Conservation (phyloP, 2,329 filamentous ascomycete species). For the Penicillium psychrosexuale region DNA sequence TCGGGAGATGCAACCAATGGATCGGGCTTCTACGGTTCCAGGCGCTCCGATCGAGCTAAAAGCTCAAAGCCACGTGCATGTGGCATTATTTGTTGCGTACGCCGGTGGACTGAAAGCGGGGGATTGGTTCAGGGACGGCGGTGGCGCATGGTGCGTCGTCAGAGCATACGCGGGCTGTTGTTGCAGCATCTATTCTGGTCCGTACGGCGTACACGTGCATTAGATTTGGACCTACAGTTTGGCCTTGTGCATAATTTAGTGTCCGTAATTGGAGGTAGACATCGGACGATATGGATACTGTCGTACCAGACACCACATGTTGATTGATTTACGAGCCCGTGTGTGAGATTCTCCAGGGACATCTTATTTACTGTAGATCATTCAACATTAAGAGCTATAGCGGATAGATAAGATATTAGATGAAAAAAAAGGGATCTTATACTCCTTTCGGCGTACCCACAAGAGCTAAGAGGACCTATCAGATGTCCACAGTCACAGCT, state of each 20-base stretch:
- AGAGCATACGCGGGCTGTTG: background rate
- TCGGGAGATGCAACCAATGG: background rate
- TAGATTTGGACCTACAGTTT: background rate
- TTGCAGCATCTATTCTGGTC: background rate
- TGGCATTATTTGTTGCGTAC: background rate
- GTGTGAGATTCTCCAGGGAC: background rate
- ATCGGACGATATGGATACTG: background rate
- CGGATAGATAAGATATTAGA: background rate
- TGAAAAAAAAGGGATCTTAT: background rate
- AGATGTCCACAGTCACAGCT: background rate
- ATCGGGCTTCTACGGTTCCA: background rate
- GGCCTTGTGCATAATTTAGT: background rate
- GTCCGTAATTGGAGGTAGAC: background rate
- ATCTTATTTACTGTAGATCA: background rate
- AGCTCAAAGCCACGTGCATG: constrained; percentile 2
- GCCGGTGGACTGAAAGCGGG: background rate
- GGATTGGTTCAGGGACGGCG: background rate
- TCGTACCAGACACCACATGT: background rate
- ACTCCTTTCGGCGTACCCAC: background rate
- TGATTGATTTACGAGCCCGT: background rate
- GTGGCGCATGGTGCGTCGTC: background rate
- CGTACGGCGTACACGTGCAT: background rate
- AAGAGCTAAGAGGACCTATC: background rate
- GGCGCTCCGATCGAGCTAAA: background rate
- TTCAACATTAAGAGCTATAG: background rate